phyloP scores from a whole-genome alignment of 805 yeast genomes.

The Saturnispora bothae region DNA sequence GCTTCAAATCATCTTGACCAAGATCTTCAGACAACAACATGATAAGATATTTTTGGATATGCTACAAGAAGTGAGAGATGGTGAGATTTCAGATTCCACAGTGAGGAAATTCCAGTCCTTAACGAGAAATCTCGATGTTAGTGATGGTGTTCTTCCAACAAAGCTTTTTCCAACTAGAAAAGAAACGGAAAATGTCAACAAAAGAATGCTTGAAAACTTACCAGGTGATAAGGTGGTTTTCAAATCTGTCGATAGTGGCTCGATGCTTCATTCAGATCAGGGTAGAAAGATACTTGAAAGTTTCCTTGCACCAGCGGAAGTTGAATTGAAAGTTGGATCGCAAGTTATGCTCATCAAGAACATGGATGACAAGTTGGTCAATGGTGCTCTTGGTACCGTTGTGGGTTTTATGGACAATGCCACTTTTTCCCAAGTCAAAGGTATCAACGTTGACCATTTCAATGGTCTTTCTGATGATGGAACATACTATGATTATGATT shows the following conservation, averaged over 20 bases:
- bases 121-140: slow-evolving; percentile 37
- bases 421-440: slow-evolving; percentile 24
- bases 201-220: slow-evolving; percentile 34
- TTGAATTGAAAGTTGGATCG: slow-evolving; percentile 56
- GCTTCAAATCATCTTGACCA: slow-evolving; percentile 46
- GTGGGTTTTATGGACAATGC: slow-evolving; percentile 35
- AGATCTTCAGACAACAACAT: slow-evolving; percentile 69
- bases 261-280: slow-evolving; percentile 28
- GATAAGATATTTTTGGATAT: slow-evolving; percentile 59
- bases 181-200: slow-evolving; percentile 64
- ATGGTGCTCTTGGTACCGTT: slow-evolving; percentile 69
- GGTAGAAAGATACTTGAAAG: slow-evolving; percentile 39
- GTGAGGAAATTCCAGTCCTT: slow-evolving; percentile 40
- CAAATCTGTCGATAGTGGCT: slow-evolving; percentile 47
- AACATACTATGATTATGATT: slow-evolving; percentile 7
- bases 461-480: slow-evolving; percentile 1
- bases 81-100: slow-evolving; percentile 41
- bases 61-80: slow-evolving; percentile 68
- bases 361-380: slow-evolving; percentile 59
- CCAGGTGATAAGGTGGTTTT: slow-evolving; percentile 35
- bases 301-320: slow-evolving; percentile 49
- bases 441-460: slow-evolving; percentile 6
- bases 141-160: slow-evolving; percentile 60
- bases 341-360: slow-evolving; percentile 81
- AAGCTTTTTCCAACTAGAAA: slow-evolving; percentile 61